Base-by-base conservation (phyloP, 106 monocot species). In the Platanthera zijinensis region DNA sequence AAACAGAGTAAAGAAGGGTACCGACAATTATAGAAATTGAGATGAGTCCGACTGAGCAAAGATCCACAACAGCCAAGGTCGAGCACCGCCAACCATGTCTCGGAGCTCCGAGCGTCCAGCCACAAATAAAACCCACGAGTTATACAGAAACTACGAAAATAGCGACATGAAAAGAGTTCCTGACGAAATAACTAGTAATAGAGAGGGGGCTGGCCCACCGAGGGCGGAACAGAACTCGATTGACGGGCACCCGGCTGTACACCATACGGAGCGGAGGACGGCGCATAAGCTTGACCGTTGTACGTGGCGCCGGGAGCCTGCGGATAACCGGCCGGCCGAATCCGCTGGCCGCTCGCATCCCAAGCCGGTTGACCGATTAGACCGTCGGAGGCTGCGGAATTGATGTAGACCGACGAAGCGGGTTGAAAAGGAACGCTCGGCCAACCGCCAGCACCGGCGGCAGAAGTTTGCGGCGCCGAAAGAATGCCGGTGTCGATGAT, bases 401-500 rank as follows among this genome's bases (percentile, higher is more conserved):
- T 45, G 9, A 79, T 83, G 63, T 79, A 91, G 13, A 73, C 51
- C 21, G 9, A n/a, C 9, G 84, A 13, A 51, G 77, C 80, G 18
- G 78, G 74, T 51, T 83, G 90, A 61, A 39, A 39, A 10, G 75
- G 78, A 75, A 70, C 80, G 74, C 67, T 72, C 51, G 80, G 87
- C 93, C 87, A 93, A 30, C 73, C 73, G 59, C 76, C 64, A 48
- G 79, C 22, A 11, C 80, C 72, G 68, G 74, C 8, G 54, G 66
- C 81, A 56, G 92, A 79, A 61, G 84, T 53, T 66, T 85, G 92
- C 15, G 82, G 92, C 51, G 80, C 62, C n/a, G 76, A 82, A 50
- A 84, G 88, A 68, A 86, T 80, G 54, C 87, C 88, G n/a, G 73
- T 67, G 6, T 90, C 87, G 10, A 89, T 80, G 51, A 93, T 68